Evolutionary conservation across 2,329 filamentous ascomycete genomes (phyloP), one percentile per base, ranked within the genome.

Genomic region (Cryphonectria nitschkei): DNA sequence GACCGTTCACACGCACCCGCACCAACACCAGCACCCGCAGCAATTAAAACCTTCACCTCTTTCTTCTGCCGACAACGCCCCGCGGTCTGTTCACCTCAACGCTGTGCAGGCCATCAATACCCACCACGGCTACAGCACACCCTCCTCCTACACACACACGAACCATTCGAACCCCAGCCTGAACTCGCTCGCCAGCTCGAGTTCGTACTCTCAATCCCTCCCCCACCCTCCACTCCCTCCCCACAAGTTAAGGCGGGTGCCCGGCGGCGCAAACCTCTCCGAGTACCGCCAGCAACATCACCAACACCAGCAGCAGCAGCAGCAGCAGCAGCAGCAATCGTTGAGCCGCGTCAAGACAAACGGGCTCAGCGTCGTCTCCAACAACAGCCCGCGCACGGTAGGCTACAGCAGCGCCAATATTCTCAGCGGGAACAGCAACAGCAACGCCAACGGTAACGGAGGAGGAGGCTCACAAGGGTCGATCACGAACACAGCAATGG

Each of bases 351-450:
- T 84, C 78, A 86, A 88, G 76, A 85, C 84, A 77, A 84, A 86
- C 76, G 89, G 88, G 79, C 83, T 88, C 79, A 88, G 84, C 77
- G 86, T 87, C 72, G 22, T 50, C 8, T 11, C 81, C 83, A 56
- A 50, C 22, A 65, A 32, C 65, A 43, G 34, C 22, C 11, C 39
- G 34, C 22, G 60, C n/a, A 37, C 39, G 22, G 22, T 22, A 39
- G n/a, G 60, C 13, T 37, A 22, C 60, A n/a, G 34, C 60, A 43
- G 4, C 32, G 19, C 39, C 19, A 34, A 11, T 63, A 22, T 16
- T 39, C 52, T 56, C 54, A 37, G 34, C 60, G 37, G 32, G 32
- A 61, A 7, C 65, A 16, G 2, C 39, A 32, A 16, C 7, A 54
- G n/a, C 58, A 66, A 22, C 62, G 61, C 34, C 32, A 65, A 29